Evolutionary conservation across 2,329 filamentous ascomycete genomes (phyloP).

Genomic region (Aspergillus novofumigatus): DNA sequence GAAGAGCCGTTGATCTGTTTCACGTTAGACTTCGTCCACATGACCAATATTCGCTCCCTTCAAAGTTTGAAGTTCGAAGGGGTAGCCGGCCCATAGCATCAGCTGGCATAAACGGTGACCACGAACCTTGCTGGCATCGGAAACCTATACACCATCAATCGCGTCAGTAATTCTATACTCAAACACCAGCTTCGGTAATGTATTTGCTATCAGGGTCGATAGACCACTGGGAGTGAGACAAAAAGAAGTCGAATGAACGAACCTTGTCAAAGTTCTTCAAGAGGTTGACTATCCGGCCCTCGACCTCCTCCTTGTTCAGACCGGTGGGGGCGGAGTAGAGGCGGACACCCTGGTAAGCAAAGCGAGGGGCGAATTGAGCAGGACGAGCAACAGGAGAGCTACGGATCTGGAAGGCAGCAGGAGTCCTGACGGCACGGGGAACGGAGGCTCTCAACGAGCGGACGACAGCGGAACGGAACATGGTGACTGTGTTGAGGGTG

Average conservation of each 20-base stretch:
- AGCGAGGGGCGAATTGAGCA: conserved; percentile 58
- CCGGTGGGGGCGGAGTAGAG: conserved; percentile 81
- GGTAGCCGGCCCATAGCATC: neutral
- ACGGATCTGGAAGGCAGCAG: conserved; percentile 57
- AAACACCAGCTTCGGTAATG: neutral
- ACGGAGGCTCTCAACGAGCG: conserved; percentile 63
- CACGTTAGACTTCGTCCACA: conserved; percentile 20
- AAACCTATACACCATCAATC: conserved; percentile 24
- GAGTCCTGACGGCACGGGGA: conserved; percentile 50
- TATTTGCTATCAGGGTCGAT: neutral
- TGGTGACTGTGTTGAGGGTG: conserved; percentile 44
- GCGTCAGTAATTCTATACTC: neutral
- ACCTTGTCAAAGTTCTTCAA: conserved; percentile 98
- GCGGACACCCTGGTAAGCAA: conserved; percentile 66
- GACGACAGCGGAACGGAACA: conserved; percentile 87
- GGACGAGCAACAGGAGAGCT: conserved; percentile 59
- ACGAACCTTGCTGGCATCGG: conserved; percentile 39
- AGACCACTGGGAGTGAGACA: conserved; percentile 1
- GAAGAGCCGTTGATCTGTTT: conserved; percentile 72
- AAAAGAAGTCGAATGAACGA: conserved; percentile 27
- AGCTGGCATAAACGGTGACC: neutral
- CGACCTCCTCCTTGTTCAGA: conserved; percentile 77
- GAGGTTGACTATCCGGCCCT: conserved; percentile 87
- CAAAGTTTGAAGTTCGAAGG: neutral
- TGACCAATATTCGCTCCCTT: conserved; percentile 3